Evolutionary conservation across 2,329 filamentous ascomycete species (phyloP).

Genomic region (Thelonectria discophora): DNA sequence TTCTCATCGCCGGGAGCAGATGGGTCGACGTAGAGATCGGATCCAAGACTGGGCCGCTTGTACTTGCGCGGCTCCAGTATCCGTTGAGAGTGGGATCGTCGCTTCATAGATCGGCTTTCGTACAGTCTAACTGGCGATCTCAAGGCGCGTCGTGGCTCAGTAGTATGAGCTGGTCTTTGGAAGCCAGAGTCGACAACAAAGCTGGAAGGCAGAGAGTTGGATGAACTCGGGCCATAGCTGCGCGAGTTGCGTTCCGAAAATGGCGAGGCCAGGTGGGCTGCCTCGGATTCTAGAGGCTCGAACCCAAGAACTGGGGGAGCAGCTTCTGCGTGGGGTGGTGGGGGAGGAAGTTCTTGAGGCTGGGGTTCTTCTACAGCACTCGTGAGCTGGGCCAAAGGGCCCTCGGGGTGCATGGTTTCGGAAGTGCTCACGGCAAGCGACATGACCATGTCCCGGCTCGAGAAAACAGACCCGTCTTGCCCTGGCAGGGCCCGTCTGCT

Average conservation of each 20-base stretch:
- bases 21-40: constrained; percentile 63
- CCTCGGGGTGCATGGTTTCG: constrained; percentile 70
- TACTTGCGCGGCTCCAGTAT: constrained; percentile 57
- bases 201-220: constrained; percentile 55
- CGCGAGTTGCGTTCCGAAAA: constrained; percentile 66
- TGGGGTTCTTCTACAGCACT: constrained; percentile 47
- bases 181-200: constrained; percentile 45
- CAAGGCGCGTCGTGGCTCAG: constrained; percentile 59
- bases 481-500: constrained; percentile 59
- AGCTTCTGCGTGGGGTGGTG: constrained; percentile 22
- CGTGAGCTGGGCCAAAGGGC: constrained; percentile 69
- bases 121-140: constrained; percentile 63
- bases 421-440: constrained; percentile 71
- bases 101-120: constrained; percentile 63
- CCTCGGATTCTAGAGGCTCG: constrained; percentile 39
- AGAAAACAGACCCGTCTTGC: constrained; percentile 61
- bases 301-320: constrained; percentile 18
- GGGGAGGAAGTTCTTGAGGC: constrained; percentile 35
- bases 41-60: constrained; percentile 64
- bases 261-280: constrained; percentile 60
- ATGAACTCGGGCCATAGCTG: constrained; percentile 71
- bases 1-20: constrained; percentile 40
- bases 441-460: constrained; percentile 68
- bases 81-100: constrained; percentile 56
- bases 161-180: constrained; percentile 57